Percentiles rank a stretch among this genome's conserved stretches.
Evolutionary conservation across 768 basidiomycete species (phyloP).

Genomic region (Lentinula lateritia): DNA sequence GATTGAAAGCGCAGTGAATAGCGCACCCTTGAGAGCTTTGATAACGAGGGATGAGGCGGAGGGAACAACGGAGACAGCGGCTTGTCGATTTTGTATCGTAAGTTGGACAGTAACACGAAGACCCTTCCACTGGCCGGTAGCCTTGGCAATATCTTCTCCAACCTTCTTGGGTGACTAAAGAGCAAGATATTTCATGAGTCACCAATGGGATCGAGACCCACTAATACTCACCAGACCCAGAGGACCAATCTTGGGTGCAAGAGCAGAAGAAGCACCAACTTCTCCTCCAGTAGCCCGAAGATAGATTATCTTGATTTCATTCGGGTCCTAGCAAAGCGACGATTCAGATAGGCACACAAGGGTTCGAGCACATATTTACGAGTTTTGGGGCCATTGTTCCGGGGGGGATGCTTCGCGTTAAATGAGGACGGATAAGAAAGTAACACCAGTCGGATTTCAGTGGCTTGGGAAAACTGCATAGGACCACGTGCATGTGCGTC

Average conservation of each 20-base stretch:
- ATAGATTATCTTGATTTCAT: conserved; percentile 98
- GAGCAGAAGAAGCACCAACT: conserved; percentile 96
- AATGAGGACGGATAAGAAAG: neutral
- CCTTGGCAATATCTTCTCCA: conserved; percentile 99
- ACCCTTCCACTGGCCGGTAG: conserved; percentile 97
- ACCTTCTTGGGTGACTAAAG: conserved; percentile 98
- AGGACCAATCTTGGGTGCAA: conserved; percentile 99
- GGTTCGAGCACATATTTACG: conserved; percentile 29
- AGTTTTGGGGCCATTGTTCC: conserved; percentile 74
- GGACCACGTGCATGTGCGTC: neutral
- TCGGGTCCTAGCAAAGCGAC: conserved; percentile 67
- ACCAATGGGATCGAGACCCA: too few species aligned
- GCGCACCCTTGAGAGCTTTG: conserved; percentile 91
- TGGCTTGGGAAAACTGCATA: neutral
- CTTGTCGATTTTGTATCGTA: conserved; percentile 99
- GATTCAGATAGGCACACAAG: neutral
- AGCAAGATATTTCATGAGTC: neutral
- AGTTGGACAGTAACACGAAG: conserved; percentile 98
- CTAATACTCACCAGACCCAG: conserved; percentile 82
- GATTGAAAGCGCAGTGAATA: neutral
- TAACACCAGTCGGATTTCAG: conserved; percentile 5
- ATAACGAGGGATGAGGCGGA: conserved; percentile 97
- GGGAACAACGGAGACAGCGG: conserved; percentile 92
- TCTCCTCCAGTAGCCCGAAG: conserved; percentile 98
- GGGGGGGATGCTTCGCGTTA: conserved; percentile 10